Evolutionary conservation across 495 filamentous ascomycete species (phyloP), one percentile per base, ranked within the genome.

Genomic region (Xylaria acuta): DNA sequence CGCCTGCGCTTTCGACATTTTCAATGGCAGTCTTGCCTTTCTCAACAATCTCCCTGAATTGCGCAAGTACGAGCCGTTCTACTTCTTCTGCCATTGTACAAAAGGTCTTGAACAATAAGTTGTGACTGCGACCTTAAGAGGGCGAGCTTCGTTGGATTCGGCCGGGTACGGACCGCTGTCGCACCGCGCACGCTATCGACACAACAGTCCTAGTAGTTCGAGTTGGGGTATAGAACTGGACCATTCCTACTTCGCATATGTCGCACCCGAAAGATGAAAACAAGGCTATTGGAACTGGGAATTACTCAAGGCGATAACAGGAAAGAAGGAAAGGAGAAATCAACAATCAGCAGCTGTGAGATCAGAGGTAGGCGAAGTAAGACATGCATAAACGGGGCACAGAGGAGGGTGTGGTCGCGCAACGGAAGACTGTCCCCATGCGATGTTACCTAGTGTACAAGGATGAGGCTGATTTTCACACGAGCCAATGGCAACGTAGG

Each of bases 41-140:
- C 34, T 80, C 81, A 34, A 83, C 79, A 59, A 83, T 80, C 54
- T 83, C 81, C 47, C 73, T 77, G 51, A 84, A 84, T 40, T 82
- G 80, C 58, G 80, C 73, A 49, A 83, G 74, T 47, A 81, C 80
- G 5, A 84, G 79, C 54, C 77, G 75, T 34, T 80, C 78, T 40
- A 83, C 76, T 67, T 82, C 81, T 30, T 83, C 81, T 45, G 76
- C 71, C 80, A 81, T 80, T 59, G 47, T 71, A 67, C 25, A 45
- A 43, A 49, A 32, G 16, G 34, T 54, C 38, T 47, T 9, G 16
- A 53, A 25, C 40, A 36, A 32, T 1, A 16, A 69, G 30, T 49
- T 69, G 54, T 34, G 53, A 25, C 56, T 27, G 43, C 59, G 27
- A 71, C 40, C 34, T 30, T 30, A 32, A 36, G 59, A 58, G 40